Conservation (phyloP, 306 rosid species). For the Inga oerstediana region DNA sequence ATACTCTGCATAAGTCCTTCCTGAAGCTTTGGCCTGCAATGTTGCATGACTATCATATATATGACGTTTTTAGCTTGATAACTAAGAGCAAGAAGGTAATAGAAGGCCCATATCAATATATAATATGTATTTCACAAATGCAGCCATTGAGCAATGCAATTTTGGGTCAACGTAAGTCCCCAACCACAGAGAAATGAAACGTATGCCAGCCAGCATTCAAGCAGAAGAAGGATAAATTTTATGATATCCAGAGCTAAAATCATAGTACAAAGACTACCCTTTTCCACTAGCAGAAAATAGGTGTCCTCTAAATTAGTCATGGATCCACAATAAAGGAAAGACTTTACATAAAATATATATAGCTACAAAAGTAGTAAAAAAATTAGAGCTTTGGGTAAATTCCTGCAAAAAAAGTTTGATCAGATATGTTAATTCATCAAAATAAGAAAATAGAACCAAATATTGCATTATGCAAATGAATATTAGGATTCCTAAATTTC, state of each 20-base stretch:
- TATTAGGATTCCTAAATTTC: neutral
- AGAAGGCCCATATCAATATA: constrained; percentile 25
- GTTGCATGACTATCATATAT: constrained; percentile 23
- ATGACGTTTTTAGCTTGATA: constrained; percentile 3
- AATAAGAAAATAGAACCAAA: constrained; percentile 2
- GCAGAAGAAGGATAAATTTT: constrained; percentile 16
- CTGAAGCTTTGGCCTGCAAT: constrained; percentile 92
- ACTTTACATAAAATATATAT: constrained; percentile 5
- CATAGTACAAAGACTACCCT: neutral
- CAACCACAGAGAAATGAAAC: constrained; percentile 18
- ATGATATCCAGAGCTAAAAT: constrained; percentile 8
- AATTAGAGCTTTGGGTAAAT: constrained; percentile 15
- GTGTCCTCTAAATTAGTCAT: neutral
- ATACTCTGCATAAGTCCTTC: constrained; percentile 67
- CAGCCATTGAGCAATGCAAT: constrained; percentile 23
- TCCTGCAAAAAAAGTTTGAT: constrained; percentile 5
- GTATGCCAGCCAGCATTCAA: constrained; percentile 27
- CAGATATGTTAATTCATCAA: neutral
- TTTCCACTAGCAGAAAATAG: neutral
- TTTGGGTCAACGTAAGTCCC: neutral
- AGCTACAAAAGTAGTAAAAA: constrained; percentile 8
- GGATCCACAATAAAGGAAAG: constrained; percentile 8
- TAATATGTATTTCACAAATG: constrained; percentile 4
- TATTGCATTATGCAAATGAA: neutral
- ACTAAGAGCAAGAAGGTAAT: neutral